These are phyloP conservation scores for Fagopyrum homotropicum DNA, from an alignment of 148 eudicot species.

Conservation along the genomic window DNA sequence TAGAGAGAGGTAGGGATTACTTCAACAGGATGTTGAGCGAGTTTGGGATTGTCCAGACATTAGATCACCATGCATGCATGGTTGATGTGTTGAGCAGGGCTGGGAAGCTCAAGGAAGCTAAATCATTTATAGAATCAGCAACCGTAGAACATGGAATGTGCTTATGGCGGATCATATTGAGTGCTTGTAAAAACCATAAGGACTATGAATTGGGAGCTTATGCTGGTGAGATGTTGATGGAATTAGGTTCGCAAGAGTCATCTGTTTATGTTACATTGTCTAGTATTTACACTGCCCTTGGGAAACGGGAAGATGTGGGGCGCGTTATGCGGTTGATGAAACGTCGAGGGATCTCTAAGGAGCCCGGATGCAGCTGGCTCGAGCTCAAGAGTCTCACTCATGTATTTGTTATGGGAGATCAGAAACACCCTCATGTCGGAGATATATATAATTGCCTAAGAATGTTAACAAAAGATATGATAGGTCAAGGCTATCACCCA, in stretches of 20 bases:
- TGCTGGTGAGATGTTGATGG: conserved; percentile 59
- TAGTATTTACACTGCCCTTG: conserved; percentile 47
- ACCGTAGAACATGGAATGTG: conserved; percentile 48
- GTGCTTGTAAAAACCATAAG: conserved; percentile 46
- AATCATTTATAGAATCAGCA: conserved; percentile 42
- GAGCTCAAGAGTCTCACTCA: conserved; percentile 52
- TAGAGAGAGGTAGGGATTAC: conserved; percentile 42
- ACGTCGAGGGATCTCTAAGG: conserved; percentile 45
- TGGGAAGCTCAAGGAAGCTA: conserved; percentile 50
- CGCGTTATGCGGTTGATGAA: conserved; percentile 52
- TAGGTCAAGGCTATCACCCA: conserved; percentile 40
- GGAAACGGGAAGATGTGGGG: conserved; percentile 39
- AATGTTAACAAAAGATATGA: conserved; percentile 38
- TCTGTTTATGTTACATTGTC: conserved; percentile 52
- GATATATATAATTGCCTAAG: conserved; percentile 30
- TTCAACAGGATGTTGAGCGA: conserved; percentile 38
- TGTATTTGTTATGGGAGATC: conserved; percentile 58
- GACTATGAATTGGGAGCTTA: conserved; percentile 59
- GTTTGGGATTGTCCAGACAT: conserved; percentile 30
- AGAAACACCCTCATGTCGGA: conserved; percentile 42
- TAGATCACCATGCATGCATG: conserved; percentile 67
- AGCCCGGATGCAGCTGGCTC: conserved; percentile 70
- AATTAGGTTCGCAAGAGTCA: conserved; percentile 58
- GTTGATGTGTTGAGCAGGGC: conserved; percentile 60
- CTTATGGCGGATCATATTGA: conserved; percentile 49